Conservation (phyloP, 257 asterid species). For the Capsicum baccatum region DNA sequence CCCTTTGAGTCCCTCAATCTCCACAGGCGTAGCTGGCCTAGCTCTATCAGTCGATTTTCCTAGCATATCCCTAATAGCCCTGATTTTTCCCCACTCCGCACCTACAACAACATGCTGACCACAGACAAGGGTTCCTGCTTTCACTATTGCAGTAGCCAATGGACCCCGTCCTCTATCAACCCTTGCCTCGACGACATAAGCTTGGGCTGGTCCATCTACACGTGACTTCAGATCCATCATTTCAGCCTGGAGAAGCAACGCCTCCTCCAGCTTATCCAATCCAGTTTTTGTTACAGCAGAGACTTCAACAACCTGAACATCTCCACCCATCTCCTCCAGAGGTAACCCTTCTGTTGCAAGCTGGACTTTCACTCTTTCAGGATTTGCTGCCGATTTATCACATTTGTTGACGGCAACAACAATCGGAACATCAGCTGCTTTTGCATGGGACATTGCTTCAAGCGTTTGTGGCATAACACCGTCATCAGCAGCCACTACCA, state of each 20-base stretch:
- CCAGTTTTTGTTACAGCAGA: conserved; percentile 77
- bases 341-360: conserved; percentile 83
- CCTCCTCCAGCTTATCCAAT: conserved; percentile 84
- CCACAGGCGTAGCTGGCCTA: conserved; percentile 96
- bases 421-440: conserved; percentile 75
- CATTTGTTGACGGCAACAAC: conserved; percentile 95
- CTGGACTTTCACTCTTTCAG: conserved; percentile 80
- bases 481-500: conserved; percentile 98
- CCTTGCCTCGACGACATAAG: conserved; percentile 98
- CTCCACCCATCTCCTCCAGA: conserved; percentile 97
- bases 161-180: conserved; percentile 96
- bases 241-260: conserved; percentile 93
- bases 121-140: conserved; percentile 80
- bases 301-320: conserved; percentile 94
- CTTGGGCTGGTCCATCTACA: conserved; percentile 91
- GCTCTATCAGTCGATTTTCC: conserved; percentile 62
- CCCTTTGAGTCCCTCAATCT: conserved; percentile 96
- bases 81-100: conserved; percentile 91
- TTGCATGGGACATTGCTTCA: conserved; percentile 96
- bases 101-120: conserved; percentile 91
- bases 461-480: conserved; percentile 98
- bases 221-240: conserved; percentile 90
- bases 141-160: conserved; percentile 91
- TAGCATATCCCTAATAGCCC: conserved; percentile 77
- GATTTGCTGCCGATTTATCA: conserved; percentile 83